Base-by-base conservation (phyloP, 805 yeast genomes). In the Candida sanyiensis region DNA sequence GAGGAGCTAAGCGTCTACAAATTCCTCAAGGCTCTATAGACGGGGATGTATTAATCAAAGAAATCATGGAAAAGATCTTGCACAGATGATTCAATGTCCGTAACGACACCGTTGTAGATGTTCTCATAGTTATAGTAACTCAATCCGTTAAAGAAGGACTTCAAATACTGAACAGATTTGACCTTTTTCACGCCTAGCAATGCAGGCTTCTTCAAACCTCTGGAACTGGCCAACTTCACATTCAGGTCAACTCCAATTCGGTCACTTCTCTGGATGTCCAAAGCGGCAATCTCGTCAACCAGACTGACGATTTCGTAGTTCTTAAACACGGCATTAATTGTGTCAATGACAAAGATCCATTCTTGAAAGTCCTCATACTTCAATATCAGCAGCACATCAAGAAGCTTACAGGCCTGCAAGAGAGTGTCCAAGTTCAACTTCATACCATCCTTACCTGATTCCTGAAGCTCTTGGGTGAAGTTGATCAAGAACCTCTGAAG, bases 261-360 rank as follows among this genome's bases (percentile, higher is more conserved):
- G 18, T 48, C 49, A 22, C 28, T 37, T 6, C 38, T 49, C 18
- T 28, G 33, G 17, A 39, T 31, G 7, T 31, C 28, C 23, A 35
- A 2, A 3, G 28, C 12, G 2, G 59, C 39, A 13, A 55, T 47
- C 18, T 48, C 20, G 38, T 55, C 59, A 37, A 54, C 45, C 44
- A 54, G 42, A 40, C 57, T 51, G 17, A 55, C 31, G 20, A 48
- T 45, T 10, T 55, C 58, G 13, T 49, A 45, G 15, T 55, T 61
- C 42, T 69, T 67, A 49, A 67, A 70, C 22, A 73, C 67, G 15
- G 81, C 77, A 43, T 77, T 80, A 13, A 77, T 68, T 13, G 75
- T 77, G 49, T 83, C 86, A 20, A 79, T 70, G 9, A 90, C 73
- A 54, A 87, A 93, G 2, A 93, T 64, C 97, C 97, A 90, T 51